Conservation (phyloP, 306 rosid genomes). For the Pyrus betulifolia region DNA sequence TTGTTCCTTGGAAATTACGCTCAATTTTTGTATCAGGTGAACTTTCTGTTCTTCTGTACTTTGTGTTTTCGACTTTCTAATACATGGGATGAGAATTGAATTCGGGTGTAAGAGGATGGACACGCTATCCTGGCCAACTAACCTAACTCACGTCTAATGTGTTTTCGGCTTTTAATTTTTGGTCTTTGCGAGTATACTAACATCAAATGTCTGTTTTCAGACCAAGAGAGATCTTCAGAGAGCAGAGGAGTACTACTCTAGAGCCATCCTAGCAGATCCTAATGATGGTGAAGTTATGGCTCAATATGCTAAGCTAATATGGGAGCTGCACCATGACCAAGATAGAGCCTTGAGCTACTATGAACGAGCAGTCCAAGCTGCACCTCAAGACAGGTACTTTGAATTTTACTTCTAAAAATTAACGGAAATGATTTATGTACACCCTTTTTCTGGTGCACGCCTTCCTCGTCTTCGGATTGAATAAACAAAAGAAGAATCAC, state of each 20-base stretch:
- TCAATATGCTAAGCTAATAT: conserved; percentile 64
- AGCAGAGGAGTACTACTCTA: conserved; percentile 67
- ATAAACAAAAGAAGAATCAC: too few relatives aligned
- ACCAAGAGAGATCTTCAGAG: conserved; percentile 41
- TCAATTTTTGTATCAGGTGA: conserved; percentile 57
- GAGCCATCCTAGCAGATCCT: conserved; percentile 73
- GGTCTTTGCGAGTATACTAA: neutral
- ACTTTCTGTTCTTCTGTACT: neutral
- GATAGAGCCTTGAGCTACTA: conserved; percentile 60
- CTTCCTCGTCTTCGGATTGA: too few relatives aligned
- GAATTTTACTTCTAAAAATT: neutral
- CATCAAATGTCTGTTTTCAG: conserved; percentile 26
- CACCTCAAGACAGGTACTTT: conserved; percentile 67
- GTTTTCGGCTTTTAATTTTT: neutral
- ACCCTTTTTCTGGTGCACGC: neutral
- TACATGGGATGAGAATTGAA: neutral
- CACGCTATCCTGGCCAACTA: neutral
- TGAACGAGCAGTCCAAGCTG: conserved; percentile 69
- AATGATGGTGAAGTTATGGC: conserved; percentile 67
- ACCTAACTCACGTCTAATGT: neutral
- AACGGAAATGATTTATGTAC: neutral
- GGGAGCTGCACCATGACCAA: conserved; percentile 70
- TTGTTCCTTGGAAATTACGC: conserved; percentile 86
- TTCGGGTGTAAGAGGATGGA: neutral
- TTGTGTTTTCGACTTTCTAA: neutral